Percentiles rank a stretch among this genome's conserved stretches.
phyloP scores from a whole-genome alignment of 2,329 filamentous ascomycete genomes.

The Cladosporium sp. region DNA sequence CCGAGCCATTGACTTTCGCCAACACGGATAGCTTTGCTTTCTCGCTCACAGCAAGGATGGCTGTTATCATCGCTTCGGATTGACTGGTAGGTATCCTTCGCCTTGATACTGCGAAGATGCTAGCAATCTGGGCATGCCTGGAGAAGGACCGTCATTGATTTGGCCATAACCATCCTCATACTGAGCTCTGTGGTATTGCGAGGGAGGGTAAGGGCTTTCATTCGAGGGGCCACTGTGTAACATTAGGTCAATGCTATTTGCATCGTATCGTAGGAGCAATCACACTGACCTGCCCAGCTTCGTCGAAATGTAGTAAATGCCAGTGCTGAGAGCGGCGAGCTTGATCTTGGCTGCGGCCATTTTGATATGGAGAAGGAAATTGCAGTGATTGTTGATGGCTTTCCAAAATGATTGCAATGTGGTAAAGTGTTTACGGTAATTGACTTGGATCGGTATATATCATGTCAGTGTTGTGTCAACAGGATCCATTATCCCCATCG shows the following conservation, averaged over 20 bases:
- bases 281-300: background rate
- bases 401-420: background rate
- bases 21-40: background rate
- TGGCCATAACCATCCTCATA: background rate
- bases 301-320: background rate
- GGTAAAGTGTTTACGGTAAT: background rate
- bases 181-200: background rate
- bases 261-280: background rate
- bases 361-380: background rate
- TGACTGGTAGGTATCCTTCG: background rate
- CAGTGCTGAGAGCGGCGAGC: background rate
- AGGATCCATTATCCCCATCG: background rate
- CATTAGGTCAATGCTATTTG: background rate
- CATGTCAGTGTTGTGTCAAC: background rate
- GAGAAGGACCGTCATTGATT: background rate
- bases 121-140: background rate
- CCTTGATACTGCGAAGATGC: background rate
- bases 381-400: background rate
- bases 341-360: background rate
- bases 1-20: background rate
- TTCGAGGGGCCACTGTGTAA: background rate
- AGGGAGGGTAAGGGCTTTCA: background rate
- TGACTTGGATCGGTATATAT: background rate
- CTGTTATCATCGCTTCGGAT: background rate
- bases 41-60: background rate